Evolutionary conservation across 257 asterid species (phyloP).

Genomic region (Solanum virginianum): DNA sequence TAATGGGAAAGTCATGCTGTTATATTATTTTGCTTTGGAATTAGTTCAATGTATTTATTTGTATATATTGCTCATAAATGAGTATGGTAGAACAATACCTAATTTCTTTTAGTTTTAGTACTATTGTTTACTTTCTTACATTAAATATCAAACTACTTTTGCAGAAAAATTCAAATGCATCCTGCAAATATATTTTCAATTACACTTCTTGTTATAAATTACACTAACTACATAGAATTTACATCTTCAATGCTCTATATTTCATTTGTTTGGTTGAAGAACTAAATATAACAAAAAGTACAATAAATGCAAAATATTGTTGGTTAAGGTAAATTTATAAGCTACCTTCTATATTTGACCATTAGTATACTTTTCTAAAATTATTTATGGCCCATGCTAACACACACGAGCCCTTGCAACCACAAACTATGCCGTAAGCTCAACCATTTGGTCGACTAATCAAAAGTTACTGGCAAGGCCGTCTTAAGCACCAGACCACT

Average conservation of each 20-base stretch:
- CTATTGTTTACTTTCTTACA: background rate
- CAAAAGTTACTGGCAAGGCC: background rate
- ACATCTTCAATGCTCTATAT: background rate
- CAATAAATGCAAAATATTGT: background rate
- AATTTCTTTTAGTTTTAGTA: background rate
- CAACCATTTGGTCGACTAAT: background rate
- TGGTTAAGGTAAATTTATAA: too few relatives aligned
- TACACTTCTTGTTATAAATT: background rate
- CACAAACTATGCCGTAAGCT: background rate
- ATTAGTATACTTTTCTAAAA: too few relatives aligned
- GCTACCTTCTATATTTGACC: too few relatives aligned
- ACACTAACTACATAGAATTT: background rate
- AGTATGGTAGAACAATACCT: slow-evolving; percentile 4
- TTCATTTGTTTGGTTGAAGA: background rate
- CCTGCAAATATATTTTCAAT: background rate
- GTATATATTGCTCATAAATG: background rate
- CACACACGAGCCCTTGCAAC: background rate
- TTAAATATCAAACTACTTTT: background rate
- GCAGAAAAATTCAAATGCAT: background rate
- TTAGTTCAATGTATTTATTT: background rate
- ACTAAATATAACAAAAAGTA: background rate
- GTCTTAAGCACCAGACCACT: too few relatives aligned
- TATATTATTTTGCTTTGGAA: background rate
- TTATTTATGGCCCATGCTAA: background rate
- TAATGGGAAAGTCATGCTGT: background rate